phyloP scores from a whole-genome alignment of 2,329 filamentous ascomycete species.

The Laburnicola sp. region DNA sequence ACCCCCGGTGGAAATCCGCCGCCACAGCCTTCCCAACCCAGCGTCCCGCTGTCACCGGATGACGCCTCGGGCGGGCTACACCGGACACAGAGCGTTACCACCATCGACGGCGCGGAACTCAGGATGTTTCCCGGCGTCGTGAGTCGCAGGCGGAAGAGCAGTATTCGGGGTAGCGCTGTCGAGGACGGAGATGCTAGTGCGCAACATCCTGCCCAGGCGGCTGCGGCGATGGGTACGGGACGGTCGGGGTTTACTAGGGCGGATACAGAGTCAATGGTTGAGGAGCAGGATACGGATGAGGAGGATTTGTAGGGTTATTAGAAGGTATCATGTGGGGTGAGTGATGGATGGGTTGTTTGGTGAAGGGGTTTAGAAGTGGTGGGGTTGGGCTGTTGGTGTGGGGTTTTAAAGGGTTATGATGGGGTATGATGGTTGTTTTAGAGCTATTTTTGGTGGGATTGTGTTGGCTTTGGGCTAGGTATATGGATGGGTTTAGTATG shows the following conservation, averaged over 20 bases:
- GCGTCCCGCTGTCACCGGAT: conserved; percentile 12
- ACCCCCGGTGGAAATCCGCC: conserved; percentile 25
- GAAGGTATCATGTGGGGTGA: not conserved
- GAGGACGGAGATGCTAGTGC: conserved; percentile 22
- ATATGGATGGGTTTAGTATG: no score
- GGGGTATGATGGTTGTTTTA: no score
- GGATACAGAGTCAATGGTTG: conserved; percentile 18
- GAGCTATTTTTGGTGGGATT: no score
- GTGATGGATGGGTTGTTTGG: no score
- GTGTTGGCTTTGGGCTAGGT: no score
- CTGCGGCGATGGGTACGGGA: conserved; percentile 1
- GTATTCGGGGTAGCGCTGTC: conserved; percentile 25
- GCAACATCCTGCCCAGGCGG: conserved; percentile 6
- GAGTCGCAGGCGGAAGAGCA: conserved; percentile 47
- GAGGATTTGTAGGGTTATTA: conserved; percentile 11
- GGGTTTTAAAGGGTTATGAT: no score
- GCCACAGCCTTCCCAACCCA: conserved; percentile 22
- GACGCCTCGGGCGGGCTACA: conserved; percentile 22
- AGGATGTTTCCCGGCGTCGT: conserved; percentile 74
- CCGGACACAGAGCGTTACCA: conserved; percentile 29
- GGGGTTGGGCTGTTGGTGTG: no score
- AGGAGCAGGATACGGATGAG: conserved; percentile 25
- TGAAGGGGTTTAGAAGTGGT: no score
- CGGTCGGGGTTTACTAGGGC: conserved; percentile 18
- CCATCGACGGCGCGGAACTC: conserved; percentile 61